A percentile compares a stretch with the other conserved stretches of the same genome.
Conservation (phyloP, 75 land plant genomes). For the Picea sitchensis region DNA sequence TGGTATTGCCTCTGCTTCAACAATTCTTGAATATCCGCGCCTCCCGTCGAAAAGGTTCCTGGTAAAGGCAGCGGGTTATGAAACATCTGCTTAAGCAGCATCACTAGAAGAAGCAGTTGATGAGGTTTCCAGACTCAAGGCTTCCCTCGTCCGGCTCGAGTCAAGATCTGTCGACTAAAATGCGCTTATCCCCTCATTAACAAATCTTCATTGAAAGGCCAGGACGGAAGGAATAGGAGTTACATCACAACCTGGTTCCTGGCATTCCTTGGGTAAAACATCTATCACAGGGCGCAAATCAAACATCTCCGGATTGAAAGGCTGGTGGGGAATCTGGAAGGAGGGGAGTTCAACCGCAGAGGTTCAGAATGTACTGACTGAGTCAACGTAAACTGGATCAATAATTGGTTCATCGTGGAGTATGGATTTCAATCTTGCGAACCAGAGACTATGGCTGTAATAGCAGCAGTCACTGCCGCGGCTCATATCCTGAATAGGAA, state of each 20-base stretch:
- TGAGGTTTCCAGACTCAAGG: neutral
- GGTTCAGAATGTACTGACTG: no score
- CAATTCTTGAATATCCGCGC: neutral
- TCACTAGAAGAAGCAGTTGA: neutral
- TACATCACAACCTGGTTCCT: neutral
- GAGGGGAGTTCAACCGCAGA: no score
- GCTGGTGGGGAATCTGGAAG: no score
- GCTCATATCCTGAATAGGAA: no score
- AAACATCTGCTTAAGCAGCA: neutral
- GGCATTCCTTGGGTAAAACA: no score
- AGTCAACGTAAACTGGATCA: no score
- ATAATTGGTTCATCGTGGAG: no score
- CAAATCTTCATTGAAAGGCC: neutral
- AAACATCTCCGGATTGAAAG: no score
- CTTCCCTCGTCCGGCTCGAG: neutral
- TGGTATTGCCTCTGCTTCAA: constrained; percentile 4
- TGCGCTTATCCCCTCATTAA: neutral
- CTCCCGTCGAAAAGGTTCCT: neutral
- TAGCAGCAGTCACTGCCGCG: no score
- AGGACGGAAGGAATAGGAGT: neutral
- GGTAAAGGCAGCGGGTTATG: neutral
- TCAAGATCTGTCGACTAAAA: neutral
- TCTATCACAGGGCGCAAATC: no score
- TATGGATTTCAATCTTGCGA: no score
- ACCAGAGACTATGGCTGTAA: no score